Evolutionary conservation across 257 asterid genomes (phyloP), one percentile per base, ranked within the genome.

Genomic region (Vinca minor): DNA sequence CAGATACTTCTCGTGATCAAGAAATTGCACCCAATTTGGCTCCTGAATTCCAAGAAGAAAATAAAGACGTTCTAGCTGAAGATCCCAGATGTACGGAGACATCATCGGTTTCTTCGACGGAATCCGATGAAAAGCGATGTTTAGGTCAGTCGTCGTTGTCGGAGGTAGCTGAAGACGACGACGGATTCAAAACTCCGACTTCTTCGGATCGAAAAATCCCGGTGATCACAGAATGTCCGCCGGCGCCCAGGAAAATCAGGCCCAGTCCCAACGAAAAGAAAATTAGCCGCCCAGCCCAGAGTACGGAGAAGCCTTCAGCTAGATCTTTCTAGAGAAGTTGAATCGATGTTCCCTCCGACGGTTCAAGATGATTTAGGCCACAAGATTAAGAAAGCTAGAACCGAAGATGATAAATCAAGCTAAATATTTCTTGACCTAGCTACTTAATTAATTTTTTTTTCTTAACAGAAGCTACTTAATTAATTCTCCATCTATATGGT

Each of bases 111-210:
- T 42, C 69, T 64, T 36, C 75, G 34, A 35, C 45, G 46, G 73
- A n/a, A n/a, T n/a, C n/a, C n/a, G n/a, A n/a, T n/a, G n/a, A n/a
- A n/a, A n/a, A n/a, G n/a, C n/a, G n/a, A n/a, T n/a, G n/a, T n/a
- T n/a, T n/a, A n/a, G n/a, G 60, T 23, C 62, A 47, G n/a, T n/a
- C n/a, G 31, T 20, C 47, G 1, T n/a, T n/a, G n/a, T n/a, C n/a
- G n/a, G 64, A 53, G 32, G 66, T 64, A 39, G 66, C 41, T 1
- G 86, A 78, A 18, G 77, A 71, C 4, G 78, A 76, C 12, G 89
- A 77, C 20, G 90, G 92, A 0, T 91, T 81, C 76, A 70, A 13
- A 36, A 91, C 98, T 4, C 95, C 96, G 4, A 87, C 91, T 15
- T 77, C 83, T 2, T 26, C 70, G 60, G 87, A 79, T 41, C 84